Evolutionary conservation across 768 basidiomycete species (phyloP).

Genomic region (Mycena haematopus): DNA sequence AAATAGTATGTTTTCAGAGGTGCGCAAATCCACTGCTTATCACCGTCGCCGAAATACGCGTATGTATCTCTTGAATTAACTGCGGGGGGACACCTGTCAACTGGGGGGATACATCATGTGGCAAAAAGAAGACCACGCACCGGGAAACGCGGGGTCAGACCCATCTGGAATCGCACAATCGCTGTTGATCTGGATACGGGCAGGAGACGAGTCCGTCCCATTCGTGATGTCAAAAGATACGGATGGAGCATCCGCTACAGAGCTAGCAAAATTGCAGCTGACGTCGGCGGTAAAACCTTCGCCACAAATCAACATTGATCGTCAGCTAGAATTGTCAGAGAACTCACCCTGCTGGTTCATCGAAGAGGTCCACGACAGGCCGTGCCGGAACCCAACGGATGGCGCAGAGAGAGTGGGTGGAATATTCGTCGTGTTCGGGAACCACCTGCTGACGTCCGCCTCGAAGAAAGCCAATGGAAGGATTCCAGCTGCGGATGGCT

Average conservation of each 20-base stretch:
- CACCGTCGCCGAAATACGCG: too few relatives aligned
- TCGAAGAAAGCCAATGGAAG: neutral
- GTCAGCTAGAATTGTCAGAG: too few relatives aligned
- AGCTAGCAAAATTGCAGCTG: neutral
- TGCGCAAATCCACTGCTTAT: too few relatives aligned
- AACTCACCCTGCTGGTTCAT: constrained; percentile 9
- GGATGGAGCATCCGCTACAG: neutral
- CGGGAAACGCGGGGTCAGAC: neutral
- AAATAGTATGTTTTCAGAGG: too few relatives aligned
- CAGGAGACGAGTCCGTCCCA: too few relatives aligned
- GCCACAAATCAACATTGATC: too few relatives aligned
- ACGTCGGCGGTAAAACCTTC: constrained; percentile 7
- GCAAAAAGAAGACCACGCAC: neutral
- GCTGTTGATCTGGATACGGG: neutral
- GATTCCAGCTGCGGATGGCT: neutral
- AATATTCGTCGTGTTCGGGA: neutral
- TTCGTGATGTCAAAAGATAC: neutral
- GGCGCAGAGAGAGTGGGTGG: neutral
- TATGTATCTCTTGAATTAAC: neutral
- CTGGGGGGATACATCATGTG: neutral
- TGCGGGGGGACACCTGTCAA: neutral
- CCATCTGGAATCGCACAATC: neutral
- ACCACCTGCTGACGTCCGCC: neutral
- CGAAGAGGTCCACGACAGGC: neutral
- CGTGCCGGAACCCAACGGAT: neutral